Conservation (phyloP, 345 rosid genomes). For the Firmiana major region DNA sequence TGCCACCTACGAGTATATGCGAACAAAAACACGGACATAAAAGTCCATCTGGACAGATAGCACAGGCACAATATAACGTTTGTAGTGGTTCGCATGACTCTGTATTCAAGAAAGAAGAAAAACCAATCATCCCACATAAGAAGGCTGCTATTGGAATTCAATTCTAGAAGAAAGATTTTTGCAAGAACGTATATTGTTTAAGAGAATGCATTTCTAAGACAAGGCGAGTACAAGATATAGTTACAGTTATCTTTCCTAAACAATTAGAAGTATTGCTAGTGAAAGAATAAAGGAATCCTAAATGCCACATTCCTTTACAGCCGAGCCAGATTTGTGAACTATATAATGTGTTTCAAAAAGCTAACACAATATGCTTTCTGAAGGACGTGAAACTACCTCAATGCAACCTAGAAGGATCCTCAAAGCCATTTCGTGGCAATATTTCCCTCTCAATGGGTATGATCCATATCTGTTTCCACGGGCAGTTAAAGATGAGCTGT, state of each 20-base stretch:
- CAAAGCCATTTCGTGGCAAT: slow-evolving; percentile 99
- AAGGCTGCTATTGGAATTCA: background rate
- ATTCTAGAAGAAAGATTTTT: background rate
- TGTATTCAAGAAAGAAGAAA: slow-evolving; percentile 30
- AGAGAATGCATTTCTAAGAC: background rate
- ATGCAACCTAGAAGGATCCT: slow-evolving; percentile 93
- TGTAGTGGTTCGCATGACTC: slow-evolving; percentile 99
- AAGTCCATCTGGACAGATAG: slow-evolving; percentile 95
- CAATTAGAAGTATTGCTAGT: background rate
- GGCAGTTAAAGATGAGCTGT: slow-evolving; percentile 22
- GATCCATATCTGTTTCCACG: slow-evolving; percentile 71
- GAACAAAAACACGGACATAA: slow-evolving; percentile 93
- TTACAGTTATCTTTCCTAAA: background rate
- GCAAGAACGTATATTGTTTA: background rate
- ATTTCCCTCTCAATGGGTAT: slow-evolving; percentile 92
- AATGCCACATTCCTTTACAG: background rate
- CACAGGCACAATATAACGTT: slow-evolving; percentile 93
- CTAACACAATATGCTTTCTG: background rate
- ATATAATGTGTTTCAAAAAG: background rate
- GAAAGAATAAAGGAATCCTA: background rate
- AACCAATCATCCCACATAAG: background rate
- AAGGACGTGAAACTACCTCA: slow-evolving; percentile 54
- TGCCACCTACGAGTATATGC: slow-evolving; percentile 78
- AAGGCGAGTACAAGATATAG: background rate
- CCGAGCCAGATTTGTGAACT: background rate